Conservation (phyloP, 352 stramenopile genomes). For the Globisporangium recalcitrans region DNA sequence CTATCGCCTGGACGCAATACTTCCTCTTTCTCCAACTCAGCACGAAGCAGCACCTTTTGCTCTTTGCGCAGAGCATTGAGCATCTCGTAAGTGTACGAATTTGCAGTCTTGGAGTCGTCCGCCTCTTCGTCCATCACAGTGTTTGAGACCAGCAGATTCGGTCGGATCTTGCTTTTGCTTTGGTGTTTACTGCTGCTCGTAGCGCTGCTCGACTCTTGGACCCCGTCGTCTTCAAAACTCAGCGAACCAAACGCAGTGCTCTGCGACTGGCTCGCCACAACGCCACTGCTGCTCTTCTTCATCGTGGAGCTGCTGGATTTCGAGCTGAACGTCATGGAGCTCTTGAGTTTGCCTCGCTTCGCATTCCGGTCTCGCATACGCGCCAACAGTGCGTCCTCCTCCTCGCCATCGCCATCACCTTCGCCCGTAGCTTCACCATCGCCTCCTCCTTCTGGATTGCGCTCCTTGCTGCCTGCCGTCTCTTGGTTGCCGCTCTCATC, state of each 20-base stretch:
- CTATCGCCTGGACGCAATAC: not conserved
- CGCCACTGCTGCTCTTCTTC: slow-evolving; percentile 26
- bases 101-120: slow-evolving; percentile 12
- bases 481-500: not conserved
- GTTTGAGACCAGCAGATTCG: slow-evolving; percentile 41
- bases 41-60: slow-evolving; percentile 54
- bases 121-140: slow-evolving; percentile 18
- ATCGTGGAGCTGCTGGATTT: slow-evolving; percentile 14
- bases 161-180: slow-evolving; percentile 49
- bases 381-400: slow-evolving; percentile 8
- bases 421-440: not conserved
- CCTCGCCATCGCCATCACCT: not conserved
- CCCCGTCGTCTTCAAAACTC: slow-evolving; percentile 48
- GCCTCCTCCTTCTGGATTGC: not conserved
- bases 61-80: slow-evolving; percentile 49
- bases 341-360: not conserved
- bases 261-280: not conserved
- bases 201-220: not conserved
- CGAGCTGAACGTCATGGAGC: slow-evolving; percentile 3
- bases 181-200: slow-evolving; percentile 17
- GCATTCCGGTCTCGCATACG: slow-evolving; percentile 6
- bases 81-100: slow-evolving; percentile 53
- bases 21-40: slow-evolving; percentile 5
- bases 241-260: slow-evolving; percentile 15
- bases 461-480: not conserved